Evolutionary conservation across 164 flowering plant genomes (phyloP), one percentile per base, ranked within the genome.

Genomic region (Macadamia integrifolia): DNA sequence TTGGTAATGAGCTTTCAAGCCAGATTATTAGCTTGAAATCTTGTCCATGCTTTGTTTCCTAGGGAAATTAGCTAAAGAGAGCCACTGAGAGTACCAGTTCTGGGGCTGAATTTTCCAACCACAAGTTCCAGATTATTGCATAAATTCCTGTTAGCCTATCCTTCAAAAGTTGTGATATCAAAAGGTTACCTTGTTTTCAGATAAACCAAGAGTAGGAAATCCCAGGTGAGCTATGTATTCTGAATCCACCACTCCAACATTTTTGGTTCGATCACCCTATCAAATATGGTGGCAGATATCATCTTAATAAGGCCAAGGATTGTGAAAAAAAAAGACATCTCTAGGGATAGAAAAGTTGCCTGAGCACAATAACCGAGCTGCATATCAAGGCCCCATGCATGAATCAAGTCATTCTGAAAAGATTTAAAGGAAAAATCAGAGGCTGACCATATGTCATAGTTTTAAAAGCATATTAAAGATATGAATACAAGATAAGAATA

Each of bases 331-430:
- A 31, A 69, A 18, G 44, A 44, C 23, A 23, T 18, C 40, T 14
- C 29, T 1, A 1, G 50, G 66, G 28, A 23, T 18, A 8, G 56
- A 61, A 61, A 76, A 67, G 13, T 74, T 85, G 78, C 98, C 81
- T 88, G 97, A 52, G 92, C 97, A 77, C 98, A 93, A 75, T 91
- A 91, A 35, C 98, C 98, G 65, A 93, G 97, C 77, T 84, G 82
- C 75, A 66, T 77, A 76, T 93, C 98, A 68, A 93, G 64, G 65
- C 97, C 98, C 98, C 98, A 93, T 1, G 91, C 98, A 81, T 93
- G 97, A 76, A 93, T 87, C 81, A 93, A 80, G 77, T 93, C 98
- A 74, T 91, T 93, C 98, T 93, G 89, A 15, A 28, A 55, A 64
- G 62, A 17, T 9, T 52, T 31, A 15, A 13, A 49, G 55, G 40